Evolutionary conservation across 441 rosid genomes (phyloP), one percentile per base, ranked within the genome.

Genomic region (Populus hybrid): DNA sequence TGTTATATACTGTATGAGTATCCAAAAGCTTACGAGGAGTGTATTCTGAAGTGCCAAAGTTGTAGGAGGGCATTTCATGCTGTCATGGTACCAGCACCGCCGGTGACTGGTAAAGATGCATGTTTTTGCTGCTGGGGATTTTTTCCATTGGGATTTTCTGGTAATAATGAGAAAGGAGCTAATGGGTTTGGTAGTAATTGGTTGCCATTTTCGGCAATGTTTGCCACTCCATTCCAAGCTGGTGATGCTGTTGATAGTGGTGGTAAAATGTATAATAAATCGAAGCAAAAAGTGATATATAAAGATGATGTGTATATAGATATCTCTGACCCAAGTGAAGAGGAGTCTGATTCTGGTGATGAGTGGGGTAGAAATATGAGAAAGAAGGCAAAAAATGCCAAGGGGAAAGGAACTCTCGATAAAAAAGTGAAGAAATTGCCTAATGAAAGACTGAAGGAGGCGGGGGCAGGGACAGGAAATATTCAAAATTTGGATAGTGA

Each of bases 51-150:
- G 75, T 95, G 99, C 81, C 96, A 92, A 80, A 86, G 83, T 3
- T 93, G 99, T 76, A 86, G 83, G 79, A 86, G 97, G 77, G 93
- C 95, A 42, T 95, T 91, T 64, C 91, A 95, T 79, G 98, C 93
- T 12, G 93, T 84, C 73, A 78, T 26, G 50, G 84, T 90, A 68
- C 84, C 87, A 7, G 77, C 90, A 21, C 97, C 98, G 61, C 97
- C 96, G 0, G 66, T 0, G 74, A 76, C 87, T 0, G 91, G 87
- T 76, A 89, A 88, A 68, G 91, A 88, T 35, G 76, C 81, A 38
- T 85, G 87, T 89, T 92, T 90, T 68, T 87, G 90, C 76, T 85
- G 92, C 63, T 93, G 97, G 98, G 93, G 87, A 1, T 87, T 81
- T 71, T 91, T 84, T 70, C 99, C 99, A 0, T 31, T 93, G 18